These are phyloP conservation scores for Zostera marina DNA, from an alignment of 116 monocot genomes.

Conservation along the genomic window DNA sequence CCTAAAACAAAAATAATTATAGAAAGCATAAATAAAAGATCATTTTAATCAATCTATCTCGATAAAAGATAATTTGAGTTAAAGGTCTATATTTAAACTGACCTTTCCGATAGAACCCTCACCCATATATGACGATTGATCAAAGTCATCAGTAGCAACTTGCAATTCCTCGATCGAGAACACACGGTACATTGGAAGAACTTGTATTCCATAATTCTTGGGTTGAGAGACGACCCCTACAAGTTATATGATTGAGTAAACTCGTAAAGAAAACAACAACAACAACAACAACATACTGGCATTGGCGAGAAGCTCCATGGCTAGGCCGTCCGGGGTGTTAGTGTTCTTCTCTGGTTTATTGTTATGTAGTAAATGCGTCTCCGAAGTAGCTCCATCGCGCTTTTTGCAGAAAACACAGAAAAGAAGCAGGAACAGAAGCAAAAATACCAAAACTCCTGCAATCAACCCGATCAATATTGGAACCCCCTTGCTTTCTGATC, in stretches of 20 bases:
- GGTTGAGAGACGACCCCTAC: slow-evolving; percentile 79
- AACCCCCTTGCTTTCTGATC: slow-evolving; percentile 15
- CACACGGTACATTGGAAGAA: slow-evolving; percentile 46
- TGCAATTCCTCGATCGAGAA: slow-evolving; percentile 77
- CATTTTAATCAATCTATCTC: no score
- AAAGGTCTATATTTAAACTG: no score
- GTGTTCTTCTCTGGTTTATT: slow-evolving; percentile 33
- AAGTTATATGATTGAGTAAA: slow-evolving; percentile 2
- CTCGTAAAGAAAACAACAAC: no score
- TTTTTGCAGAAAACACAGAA: slow-evolving; percentile 33
- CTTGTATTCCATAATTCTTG: slow-evolving; percentile 51
- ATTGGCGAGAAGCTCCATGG: slow-evolving; percentile 73
- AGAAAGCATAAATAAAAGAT: no score
- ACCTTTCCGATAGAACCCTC: slow-evolving; percentile 93
- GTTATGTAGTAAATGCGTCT: slow-evolving; percentile 27
- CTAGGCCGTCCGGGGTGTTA: slow-evolving; percentile 35
- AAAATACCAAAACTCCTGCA: slow-evolving; percentile 30
- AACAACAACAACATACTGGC: slow-evolving; percentile 70
- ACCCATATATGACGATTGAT: slow-evolving; percentile 45
- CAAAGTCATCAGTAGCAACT: slow-evolving; percentile 79
- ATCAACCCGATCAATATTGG: slow-evolving; percentile 39
- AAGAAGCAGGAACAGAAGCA: slow-evolving; percentile 32
- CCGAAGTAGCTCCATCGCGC: slow-evolving; percentile 14
- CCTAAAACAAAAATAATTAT: no score
- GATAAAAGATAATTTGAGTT: no score